A percentile compares a stretch with the other conserved stretches of the same genome.
These are phyloP conservation scores for Citrus inodora DNA, from an alignment of 345 rosid species.

Conservation along the genomic window DNA sequence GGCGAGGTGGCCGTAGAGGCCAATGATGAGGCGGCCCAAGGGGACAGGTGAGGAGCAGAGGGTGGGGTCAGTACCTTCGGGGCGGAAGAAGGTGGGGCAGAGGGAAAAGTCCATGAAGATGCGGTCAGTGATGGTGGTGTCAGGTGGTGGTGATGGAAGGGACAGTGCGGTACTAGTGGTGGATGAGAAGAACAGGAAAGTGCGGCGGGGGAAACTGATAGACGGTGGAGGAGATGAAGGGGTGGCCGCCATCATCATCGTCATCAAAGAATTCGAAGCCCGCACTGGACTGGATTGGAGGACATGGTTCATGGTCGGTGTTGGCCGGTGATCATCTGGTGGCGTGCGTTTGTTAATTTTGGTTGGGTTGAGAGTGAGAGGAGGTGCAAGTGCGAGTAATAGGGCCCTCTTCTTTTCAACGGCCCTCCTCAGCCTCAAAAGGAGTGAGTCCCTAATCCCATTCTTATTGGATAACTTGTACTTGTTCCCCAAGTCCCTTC, in stretches of 20 bases:
- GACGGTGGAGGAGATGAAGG: conserved; percentile 19
- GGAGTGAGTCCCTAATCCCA: no score
- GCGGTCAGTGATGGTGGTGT: conserved; percentile 84
- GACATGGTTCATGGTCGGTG: no score
- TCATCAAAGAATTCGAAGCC: no score
- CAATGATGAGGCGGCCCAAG: conserved; percentile 79
- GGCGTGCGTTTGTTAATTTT: no score
- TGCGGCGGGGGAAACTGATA: conserved; percentile 28
- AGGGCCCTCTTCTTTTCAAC: no score
- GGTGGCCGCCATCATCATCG: background rate
- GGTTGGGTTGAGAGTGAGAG: no score
- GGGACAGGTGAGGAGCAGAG: conserved; percentile 45
- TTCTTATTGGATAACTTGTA: no score
- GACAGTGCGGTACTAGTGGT: background rate
- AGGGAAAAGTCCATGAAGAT: conserved; percentile 86
- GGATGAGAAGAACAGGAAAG: conserved; percentile 40
- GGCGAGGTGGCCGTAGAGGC: conserved; percentile 72
- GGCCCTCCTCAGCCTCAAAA: no score
- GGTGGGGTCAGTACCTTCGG: conserved; percentile 44
- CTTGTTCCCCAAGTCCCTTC: no score
- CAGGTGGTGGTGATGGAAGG: conserved; percentile 27
- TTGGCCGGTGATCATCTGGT: no score
- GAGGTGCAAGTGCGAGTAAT: no score
- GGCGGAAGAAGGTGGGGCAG: conserved; percentile 69
- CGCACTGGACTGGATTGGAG: no score